Conservation (phyloP, 768 basidiomycete genomes). For the Hygrophoropsis aurantiaca region DNA sequence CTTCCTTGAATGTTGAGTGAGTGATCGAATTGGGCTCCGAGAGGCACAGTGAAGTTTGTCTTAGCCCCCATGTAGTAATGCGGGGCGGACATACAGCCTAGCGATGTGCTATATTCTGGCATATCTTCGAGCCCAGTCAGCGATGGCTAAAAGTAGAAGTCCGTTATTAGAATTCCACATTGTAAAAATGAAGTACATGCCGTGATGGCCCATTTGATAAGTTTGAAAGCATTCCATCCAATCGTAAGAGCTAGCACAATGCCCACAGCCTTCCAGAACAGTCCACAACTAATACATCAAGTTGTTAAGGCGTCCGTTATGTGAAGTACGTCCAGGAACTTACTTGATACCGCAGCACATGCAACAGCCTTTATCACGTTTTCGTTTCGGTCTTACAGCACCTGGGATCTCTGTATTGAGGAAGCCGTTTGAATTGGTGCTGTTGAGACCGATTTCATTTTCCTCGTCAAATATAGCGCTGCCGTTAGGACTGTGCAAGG, state of each 20-base stretch:
- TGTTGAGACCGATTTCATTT: slow-evolving; percentile 22
- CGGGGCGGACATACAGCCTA: slow-evolving; percentile 47
- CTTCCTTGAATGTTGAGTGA: slow-evolving; percentile 46
- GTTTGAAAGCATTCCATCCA: slow-evolving; percentile 42
- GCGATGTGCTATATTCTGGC: slow-evolving; percentile 52
- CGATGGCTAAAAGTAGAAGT: slow-evolving; percentile 33
- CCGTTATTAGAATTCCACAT: neutral
- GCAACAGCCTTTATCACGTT: slow-evolving; percentile 40
- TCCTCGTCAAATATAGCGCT: slow-evolving; percentile 34
- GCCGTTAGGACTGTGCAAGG: slow-evolving; percentile 22
- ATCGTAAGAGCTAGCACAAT: slow-evolving; percentile 44
- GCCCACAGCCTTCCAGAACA: slow-evolving; percentile 56
- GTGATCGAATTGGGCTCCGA: slow-evolving; percentile 41
- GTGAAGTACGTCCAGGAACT: slow-evolving; percentile 8
- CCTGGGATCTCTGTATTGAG: slow-evolving; percentile 31
- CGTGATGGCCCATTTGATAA: slow-evolving; percentile 47
- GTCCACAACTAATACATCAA: slow-evolving; percentile 40
- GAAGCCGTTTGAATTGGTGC: slow-evolving; percentile 12
- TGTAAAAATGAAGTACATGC: slow-evolving; percentile 28
- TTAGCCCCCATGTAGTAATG: slow-evolving; percentile 43
- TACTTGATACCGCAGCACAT: slow-evolving; percentile 53
- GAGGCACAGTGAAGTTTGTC: slow-evolving; percentile 37
- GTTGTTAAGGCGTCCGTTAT: neutral
- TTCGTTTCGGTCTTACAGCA: slow-evolving; percentile 28
- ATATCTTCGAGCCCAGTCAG: slow-evolving; percentile 56